Conservation (phyloP, 2,329 filamentous ascomycete genomes). For the Sclerotinia subarctica region DNA sequence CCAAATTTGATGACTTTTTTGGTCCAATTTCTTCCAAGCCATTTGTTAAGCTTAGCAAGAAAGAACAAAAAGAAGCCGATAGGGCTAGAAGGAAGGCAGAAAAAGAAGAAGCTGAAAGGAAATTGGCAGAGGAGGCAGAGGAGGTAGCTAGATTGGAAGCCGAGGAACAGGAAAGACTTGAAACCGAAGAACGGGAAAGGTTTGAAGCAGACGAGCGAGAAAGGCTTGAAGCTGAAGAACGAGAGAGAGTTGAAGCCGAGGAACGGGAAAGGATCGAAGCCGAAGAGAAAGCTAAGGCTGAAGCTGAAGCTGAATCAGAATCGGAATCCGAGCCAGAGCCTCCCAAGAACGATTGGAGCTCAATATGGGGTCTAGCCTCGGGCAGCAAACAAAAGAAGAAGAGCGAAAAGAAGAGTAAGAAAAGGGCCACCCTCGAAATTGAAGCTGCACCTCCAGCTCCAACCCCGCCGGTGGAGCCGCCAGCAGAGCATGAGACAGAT, state of each 20-base stretch:
- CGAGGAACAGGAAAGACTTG: slow-evolving; percentile 32
- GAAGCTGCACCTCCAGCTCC: slow-evolving; percentile 48
- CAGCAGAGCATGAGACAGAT: slow-evolving; percentile 44
- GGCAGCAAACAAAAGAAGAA: slow-evolving; percentile 42
- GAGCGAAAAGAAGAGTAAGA: slow-evolving; percentile 41
- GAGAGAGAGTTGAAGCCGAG: neutral
- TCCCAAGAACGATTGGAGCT: slow-evolving; percentile 18
- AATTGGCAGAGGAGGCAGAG: slow-evolving; percentile 43
- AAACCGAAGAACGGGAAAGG: slow-evolving; percentile 24
- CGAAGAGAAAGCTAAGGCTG: slow-evolving; percentile 4
- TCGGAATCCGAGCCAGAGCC: slow-evolving; percentile 22
- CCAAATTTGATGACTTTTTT: slow-evolving; percentile 42
- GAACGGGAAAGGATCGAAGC: neutral
- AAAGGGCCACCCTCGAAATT: slow-evolving; percentile 37
- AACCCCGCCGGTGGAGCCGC: slow-evolving; percentile 41
- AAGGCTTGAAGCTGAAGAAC: slow-evolving; percentile 30
- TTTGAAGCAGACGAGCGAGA: slow-evolving; percentile 31
- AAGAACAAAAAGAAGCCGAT: slow-evolving; percentile 49
- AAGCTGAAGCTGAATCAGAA: slow-evolving; percentile 9
- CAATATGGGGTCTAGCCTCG: slow-evolving; percentile 40
- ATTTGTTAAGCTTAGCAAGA: slow-evolving; percentile 45
- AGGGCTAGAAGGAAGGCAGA: slow-evolving; percentile 49
- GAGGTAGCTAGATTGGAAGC: slow-evolving; percentile 41
- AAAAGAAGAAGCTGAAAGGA: slow-evolving; percentile 47
- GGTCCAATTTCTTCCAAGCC: slow-evolving; percentile 33